Evolutionary conservation across 2,329 filamentous ascomycete species (phyloP).

Genomic region (Curvularia spicifera): DNA sequence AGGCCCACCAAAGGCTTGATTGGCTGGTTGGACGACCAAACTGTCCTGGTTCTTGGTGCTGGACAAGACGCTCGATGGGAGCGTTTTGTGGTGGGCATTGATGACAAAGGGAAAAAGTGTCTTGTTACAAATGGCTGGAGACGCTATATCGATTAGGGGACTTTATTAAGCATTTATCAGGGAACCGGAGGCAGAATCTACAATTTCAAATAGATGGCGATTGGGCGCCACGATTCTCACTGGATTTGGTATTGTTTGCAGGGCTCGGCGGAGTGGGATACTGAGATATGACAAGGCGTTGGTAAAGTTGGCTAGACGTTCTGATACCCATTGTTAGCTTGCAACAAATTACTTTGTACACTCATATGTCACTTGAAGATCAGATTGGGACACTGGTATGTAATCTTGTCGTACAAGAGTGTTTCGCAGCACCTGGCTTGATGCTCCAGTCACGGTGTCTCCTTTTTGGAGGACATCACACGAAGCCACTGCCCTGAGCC

Average conservation of each 20-base stretch:
- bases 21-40: conserved; percentile 80
- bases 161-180: background rate
- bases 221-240: background rate
- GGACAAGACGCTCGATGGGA: conserved; percentile 86
- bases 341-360: background rate
- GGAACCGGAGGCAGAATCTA: background rate
- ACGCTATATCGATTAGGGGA: conserved; percentile 13
- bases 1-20: conserved; percentile 80
- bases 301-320: background rate
- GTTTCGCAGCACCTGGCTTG: background rate
- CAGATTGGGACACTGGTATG: too few relatives aligned
- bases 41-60: conserved; percentile 77
- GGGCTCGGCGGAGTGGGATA: background rate
- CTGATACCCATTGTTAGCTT: background rate
- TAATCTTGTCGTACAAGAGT: background rate
- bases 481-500: too few relatives aligned
- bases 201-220: background rate
- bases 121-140: conserved; percentile 10
- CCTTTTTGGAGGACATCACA: too few relatives aligned
- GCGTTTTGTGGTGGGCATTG: conserved; percentile 64
- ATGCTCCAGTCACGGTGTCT: background rate
- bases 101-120: conserved; percentile 63
- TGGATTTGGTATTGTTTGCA: background rate
- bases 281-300: background rate
- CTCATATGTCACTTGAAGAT: background rate